Percentiles rank a stretch among this genome's conserved stretches.
These are phyloP conservation scores for Thalassia testudinum DNA, from an alignment of 116 monocot species.

Conservation along the genomic window DNA sequence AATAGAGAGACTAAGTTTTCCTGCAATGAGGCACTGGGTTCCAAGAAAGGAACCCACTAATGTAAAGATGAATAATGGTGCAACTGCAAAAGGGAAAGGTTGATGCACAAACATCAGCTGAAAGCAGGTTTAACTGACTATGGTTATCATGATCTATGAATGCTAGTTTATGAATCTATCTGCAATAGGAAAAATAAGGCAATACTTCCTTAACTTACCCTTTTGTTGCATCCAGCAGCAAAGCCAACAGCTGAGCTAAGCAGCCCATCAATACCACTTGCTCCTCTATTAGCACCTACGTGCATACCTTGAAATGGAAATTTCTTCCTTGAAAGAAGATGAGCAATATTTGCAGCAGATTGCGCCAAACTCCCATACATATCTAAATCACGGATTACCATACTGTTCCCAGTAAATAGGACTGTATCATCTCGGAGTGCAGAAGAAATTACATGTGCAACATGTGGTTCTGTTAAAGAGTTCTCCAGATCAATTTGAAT, in stretches of 20 bases:
- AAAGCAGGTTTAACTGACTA: no score
- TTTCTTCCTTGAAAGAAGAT: conserved; percentile 7
- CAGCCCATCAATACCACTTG: conserved; percentile 96
- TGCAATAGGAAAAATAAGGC: no score
- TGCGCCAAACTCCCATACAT: conserved; percentile 67
- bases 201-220: conserved; percentile 19
- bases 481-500: conserved; percentile 49
- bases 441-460: conserved; percentile 51
- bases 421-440: conserved; percentile 32
- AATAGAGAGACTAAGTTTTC: no score
- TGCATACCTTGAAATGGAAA: conserved; percentile 34
- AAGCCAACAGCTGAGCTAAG: conserved; percentile 86
- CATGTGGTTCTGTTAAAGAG: conserved; percentile 76
- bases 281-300: conserved; percentile 86
- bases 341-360: conserved; percentile 6
- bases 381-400: conserved; percentile 78
- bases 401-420: conserved; percentile 92
- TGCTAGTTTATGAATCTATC: no score
- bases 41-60: no score
- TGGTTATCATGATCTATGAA: no score
- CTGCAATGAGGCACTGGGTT: no score
- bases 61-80: no score
- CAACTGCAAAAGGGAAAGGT: no score
- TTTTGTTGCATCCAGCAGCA: conserved; percentile 60
- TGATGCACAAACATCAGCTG: no score